Percentiles rank a stretch among this genome's conserved stretches.
phyloP scores from a whole-genome alignment of 2,329 filamentous ascomycete genomes.

The Arthrobotrys conoides region DNA sequence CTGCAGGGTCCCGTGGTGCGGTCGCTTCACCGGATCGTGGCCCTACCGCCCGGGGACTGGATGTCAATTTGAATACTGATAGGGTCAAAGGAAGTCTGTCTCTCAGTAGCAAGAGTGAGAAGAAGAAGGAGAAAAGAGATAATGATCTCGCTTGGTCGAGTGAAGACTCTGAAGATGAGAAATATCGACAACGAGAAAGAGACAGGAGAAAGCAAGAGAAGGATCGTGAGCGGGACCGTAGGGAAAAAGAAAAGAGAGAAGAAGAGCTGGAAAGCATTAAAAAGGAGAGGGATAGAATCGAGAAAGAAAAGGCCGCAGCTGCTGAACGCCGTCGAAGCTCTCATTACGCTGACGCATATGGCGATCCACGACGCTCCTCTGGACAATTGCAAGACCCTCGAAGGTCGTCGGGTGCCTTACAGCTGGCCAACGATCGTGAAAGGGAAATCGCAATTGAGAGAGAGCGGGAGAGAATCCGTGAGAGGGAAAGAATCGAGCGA shows the following conservation, averaged over 20 bases:
- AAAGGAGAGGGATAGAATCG: constrained; percentile 20
- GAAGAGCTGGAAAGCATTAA: constrained; percentile 21
- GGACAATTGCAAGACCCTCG: constrained; percentile 55
- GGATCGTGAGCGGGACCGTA: constrained; percentile 27
- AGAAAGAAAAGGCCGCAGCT: not conserved
- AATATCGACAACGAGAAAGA: constrained; percentile 26
- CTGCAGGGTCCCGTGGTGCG: constrained; percentile 9
- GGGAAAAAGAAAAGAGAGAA: constrained; percentile 28
- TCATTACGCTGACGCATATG: constrained; percentile 41
- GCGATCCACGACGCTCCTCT: constrained; percentile 52
- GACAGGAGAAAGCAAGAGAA: constrained; percentile 27
- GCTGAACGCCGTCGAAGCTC: constrained; percentile 28
- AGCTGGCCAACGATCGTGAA: constrained; percentile 33
- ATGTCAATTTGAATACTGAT: constrained; percentile 45
- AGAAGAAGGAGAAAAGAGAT: constrained; percentile 50
- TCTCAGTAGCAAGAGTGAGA: constrained; percentile 32
- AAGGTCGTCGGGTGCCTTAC: constrained; percentile 40
- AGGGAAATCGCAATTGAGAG: constrained; percentile 15
- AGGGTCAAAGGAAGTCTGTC: constrained; percentile 46
- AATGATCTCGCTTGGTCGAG: constrained; percentile 46
- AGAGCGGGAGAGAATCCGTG: constrained; percentile 12
- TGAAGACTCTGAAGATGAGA: constrained; percentile 49
- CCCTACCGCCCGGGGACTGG: constrained; percentile 41
- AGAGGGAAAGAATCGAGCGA: constrained; percentile 23
- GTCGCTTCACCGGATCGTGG: constrained; percentile 15